Percentiles rank a stretch among this genome's conserved stretches.
Conservation (phyloP, 78 protist genomes). For the Reticulomyxa filosa region DNA sequence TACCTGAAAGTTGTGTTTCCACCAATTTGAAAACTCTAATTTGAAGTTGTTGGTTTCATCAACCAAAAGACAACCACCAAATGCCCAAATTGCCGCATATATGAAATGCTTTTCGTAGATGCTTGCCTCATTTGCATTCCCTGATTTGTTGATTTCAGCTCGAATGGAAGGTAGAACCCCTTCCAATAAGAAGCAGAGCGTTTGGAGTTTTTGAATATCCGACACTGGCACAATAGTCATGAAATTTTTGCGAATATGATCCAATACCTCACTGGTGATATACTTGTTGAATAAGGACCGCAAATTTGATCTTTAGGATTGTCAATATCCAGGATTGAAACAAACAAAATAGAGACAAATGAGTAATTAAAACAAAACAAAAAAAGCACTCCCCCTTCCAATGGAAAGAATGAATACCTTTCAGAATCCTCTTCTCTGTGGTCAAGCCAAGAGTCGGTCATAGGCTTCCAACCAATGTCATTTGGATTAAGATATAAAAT, state of each 20-base stretch:
- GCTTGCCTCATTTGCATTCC: no score
- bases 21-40: conserved; percentile 13
- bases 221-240: conserved; percentile 23
- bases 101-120: conserved; percentile 18
- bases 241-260: conserved; percentile 5
- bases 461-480: conserved; percentile 65
- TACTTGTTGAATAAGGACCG: conserved; percentile 23
- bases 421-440: neutral
- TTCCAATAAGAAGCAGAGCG: conserved; percentile 45
- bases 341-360: conserved; percentile 5
- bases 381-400: neutral
- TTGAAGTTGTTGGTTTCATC: conserved; percentile 15
- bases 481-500: conserved; percentile 47
- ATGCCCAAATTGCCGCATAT: conserved; percentile 39
- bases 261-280: neutral
- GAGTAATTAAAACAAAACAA: neutral
- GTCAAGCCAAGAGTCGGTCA: conserved; percentile 39
- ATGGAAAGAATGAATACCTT: conserved; percentile 2
- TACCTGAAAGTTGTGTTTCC: conserved; percentile 8
- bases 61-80: conserved; percentile 29
- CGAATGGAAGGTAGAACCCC: conserved; percentile 18
- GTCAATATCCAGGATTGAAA: conserved; percentile 1
- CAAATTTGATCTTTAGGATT: neutral
- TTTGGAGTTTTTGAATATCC: conserved; percentile 32
- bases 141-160: no score